Evolutionary conservation across 169 alveolate species (phyloP), one percentile per base, ranked within the genome.

Genomic region (Plasmodium yoelii): DNA sequence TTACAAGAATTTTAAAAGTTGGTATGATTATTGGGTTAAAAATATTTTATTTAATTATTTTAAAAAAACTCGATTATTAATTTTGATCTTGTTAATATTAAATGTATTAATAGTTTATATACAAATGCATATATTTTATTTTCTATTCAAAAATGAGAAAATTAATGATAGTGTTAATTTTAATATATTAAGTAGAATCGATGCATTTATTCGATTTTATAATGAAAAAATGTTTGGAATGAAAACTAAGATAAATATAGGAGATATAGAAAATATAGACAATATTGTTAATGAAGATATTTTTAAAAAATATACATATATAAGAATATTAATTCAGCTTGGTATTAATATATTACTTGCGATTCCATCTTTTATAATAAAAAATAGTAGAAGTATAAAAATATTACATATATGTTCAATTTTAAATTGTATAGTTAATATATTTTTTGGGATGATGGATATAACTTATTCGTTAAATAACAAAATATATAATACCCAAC

Each of bases 11-110:
- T 82, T 82, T 44, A 82, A 49, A 28, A 69, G 57, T 28, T 82
- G 90, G 90, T 82, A 82, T 61, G 44, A 47, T 56, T 57, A 82
- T 39, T 82, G 90, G 90, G 84, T 82, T 22, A 82, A 70, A 26
- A 51, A 39, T 2, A 22, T 82, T 61, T 39, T 67, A 70, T 82
- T 53, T 53, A 49, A 51, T 68, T 68, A 68, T 59, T 82, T 67
- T 49, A 82, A 82, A 60, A 82, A 67, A 8, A 61, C 90, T n/a
- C 51, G 34, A 1, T 8, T 69, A 24, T 68, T 68, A 44, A 39
- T 24, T 60, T 19, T 82, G 3, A 8, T 82, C 1, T 22, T 82
- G 34, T 53, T 47, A 8, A 12, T 82, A 24, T 44, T 82, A 13
- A 82, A 82, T 18, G 90, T 67, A 10, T 44, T 57, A 9, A 53